These are phyloP conservation scores for Neurospora sp. DNA, from an alignment of 495 filamentous ascomycete species.

Conservation along the genomic window DNA sequence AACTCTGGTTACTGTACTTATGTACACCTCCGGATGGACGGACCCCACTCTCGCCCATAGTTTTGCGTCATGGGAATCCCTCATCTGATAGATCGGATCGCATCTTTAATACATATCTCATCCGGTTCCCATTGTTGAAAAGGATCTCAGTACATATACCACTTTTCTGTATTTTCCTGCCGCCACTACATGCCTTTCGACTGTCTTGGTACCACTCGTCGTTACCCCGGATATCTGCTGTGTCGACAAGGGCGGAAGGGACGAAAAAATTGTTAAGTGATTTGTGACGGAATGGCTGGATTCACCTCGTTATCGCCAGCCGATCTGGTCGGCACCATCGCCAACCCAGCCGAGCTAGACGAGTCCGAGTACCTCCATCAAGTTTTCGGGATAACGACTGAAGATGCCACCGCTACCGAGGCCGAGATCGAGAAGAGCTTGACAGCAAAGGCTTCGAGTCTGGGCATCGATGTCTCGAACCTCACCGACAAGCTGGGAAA, in stretches of 20 bases:
- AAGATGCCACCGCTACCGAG: constrained; percentile 27
- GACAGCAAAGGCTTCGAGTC: constrained; percentile 24
- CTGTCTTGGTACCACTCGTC: background rate
- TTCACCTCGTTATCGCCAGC: constrained; percentile 3
- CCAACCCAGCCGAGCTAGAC: constrained; percentile 25
- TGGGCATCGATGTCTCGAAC: constrained; percentile 30
- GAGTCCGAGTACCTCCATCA: constrained; percentile 32
- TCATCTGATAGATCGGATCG: background rate
- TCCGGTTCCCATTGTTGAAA: background rate
- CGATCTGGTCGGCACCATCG: background rate
- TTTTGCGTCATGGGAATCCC: background rate
- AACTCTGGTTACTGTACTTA: background rate
- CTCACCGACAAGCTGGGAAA: background rate
- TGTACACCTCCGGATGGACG: background rate
- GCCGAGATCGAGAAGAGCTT: constrained; percentile 29
- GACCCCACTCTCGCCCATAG: background rate
- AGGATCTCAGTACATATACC: background rate
- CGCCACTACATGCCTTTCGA: background rate
- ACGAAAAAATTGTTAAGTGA: background rate
- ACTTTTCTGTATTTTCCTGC: background rate
- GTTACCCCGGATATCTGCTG: background rate
- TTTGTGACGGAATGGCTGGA: background rate
- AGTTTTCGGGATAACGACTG: constrained; percentile 25
- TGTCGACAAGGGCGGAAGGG: background rate
- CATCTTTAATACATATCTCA: background rate